Conservation (phyloP, 2,329 filamentous ascomycete genomes). For the Cytospora leucostoma region DNA sequence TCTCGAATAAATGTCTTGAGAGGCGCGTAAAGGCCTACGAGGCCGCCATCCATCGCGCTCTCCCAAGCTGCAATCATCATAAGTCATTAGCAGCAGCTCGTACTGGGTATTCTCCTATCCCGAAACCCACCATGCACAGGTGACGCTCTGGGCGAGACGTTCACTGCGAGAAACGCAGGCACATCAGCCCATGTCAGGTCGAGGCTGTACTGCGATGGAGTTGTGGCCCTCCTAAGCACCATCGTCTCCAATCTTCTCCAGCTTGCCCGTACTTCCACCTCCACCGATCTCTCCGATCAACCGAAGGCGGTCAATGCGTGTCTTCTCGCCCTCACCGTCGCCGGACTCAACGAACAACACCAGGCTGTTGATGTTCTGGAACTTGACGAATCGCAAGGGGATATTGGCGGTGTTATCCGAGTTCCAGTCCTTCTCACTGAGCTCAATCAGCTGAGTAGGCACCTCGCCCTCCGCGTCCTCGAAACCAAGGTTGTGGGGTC, state of each 20-base stretch:
- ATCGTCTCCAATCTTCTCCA: slow-evolving; percentile 90
- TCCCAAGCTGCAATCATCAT: slow-evolving; percentile 3
- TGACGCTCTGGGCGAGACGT: neutral
- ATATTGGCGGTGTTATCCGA: slow-evolving; percentile 72
- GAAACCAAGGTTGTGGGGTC: slow-evolving; percentile 87
- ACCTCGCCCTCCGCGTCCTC: slow-evolving; percentile 88
- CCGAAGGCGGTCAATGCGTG: slow-evolving; percentile 75
- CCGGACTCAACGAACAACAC: slow-evolving; percentile 89
- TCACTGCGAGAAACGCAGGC: neutral
- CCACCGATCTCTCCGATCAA: slow-evolving; percentile 88
- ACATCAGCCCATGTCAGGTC: slow-evolving; percentile 6
- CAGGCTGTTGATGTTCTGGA: slow-evolving; percentile 87
- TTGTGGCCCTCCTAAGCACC: slow-evolving; percentile 51
- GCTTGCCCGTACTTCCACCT: slow-evolving; percentile 89
- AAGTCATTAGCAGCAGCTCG: slow-evolving; percentile 2
- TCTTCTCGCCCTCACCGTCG: slow-evolving; percentile 79
- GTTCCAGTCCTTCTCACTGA: slow-evolving; percentile 80
- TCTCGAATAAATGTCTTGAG: neutral
- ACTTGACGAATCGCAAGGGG: slow-evolving; percentile 88
- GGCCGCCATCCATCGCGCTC: neutral
- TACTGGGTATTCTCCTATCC: slow-evolving; percentile 6
- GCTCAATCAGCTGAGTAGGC: slow-evolving; percentile 76
- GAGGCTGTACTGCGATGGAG: neutral
- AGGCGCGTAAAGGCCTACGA: neutral
- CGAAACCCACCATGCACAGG: slow-evolving; percentile 1